Percentiles rank a stretch among this genome's conserved stretches.
Conservation (phyloP, 2,329 filamentous ascomycete species). For the Penicillium sp. region DNA sequence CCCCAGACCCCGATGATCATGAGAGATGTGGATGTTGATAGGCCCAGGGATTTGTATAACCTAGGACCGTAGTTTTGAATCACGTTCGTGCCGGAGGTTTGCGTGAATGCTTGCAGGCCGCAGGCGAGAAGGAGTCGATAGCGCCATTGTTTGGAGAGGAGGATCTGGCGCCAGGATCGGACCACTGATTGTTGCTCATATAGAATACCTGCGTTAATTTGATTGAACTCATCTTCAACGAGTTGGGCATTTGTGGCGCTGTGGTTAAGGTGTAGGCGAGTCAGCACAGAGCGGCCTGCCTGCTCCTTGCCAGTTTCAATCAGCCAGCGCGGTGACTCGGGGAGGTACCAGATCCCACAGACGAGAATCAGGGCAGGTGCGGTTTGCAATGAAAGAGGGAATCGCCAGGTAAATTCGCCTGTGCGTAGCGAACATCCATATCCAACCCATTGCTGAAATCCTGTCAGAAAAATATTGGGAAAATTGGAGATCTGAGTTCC, state of each 20-base stretch:
- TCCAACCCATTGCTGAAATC: slow-evolving; percentile 48
- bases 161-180: slow-evolving; percentile 41
- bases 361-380: slow-evolving; percentile 42
- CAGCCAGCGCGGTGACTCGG: slow-evolving; percentile 38
- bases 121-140: slow-evolving; percentile 48
- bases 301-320: slow-evolving; percentile 38
- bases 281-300: slow-evolving; percentile 35
- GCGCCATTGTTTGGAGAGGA: slow-evolving; percentile 46
- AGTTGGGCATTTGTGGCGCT: slow-evolving; percentile 29
- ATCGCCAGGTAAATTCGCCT: slow-evolving; percentile 35
- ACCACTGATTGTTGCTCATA: slow-evolving; percentile 36
- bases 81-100: slow-evolving; percentile 49
- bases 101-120: slow-evolving; percentile 50
- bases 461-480: neutral
- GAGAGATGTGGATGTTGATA: slow-evolving; percentile 46
- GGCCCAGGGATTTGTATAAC: slow-evolving; percentile 47
- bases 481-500: slow-evolving; percentile 15
- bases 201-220: slow-evolving; percentile 43
- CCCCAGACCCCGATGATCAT: slow-evolving; percentile 54
- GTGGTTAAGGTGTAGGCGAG: slow-evolving; percentile 31
- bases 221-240: slow-evolving; percentile 42
- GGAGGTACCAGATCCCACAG: slow-evolving; percentile 33
- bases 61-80: slow-evolving; percentile 46
- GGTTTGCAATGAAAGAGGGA: slow-evolving; percentile 36
- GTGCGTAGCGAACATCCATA: slow-evolving; percentile 43